Evolutionary conservation across 352 stramenopile species (phyloP), one percentile per base, ranked within the genome.

Genomic region (Pythium oligandrum): DNA sequence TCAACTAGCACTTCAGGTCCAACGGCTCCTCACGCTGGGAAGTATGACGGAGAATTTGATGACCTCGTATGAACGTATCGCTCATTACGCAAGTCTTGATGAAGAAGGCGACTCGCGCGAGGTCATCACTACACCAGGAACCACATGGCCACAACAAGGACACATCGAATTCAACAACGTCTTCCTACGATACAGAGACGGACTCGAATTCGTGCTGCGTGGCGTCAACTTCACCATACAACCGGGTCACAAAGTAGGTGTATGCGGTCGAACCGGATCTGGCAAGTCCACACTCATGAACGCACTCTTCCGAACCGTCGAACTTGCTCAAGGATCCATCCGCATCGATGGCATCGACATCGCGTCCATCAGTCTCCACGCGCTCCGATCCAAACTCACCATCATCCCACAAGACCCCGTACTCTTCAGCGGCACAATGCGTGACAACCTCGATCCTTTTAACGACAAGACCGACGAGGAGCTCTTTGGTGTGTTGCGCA

Each of bases 391-490:
- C 31, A 60, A 61, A 40, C 63, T 80, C 32, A 70, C 71, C 8
- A 80, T 80, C 57, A 80, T 98, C 45, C 94, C 94, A 6, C 63
- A 70, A 44, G 87, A 97, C 55, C 89, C 91, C 34, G 83, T 96
- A 6, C 56, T 97, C 31, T 97, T 97, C 57, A 81, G 66, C 36
- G 90, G 90, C 31, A 86, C 74, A 30, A 65, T 97, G 17, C 72
- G 86, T 9, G 77, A 73, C 32, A 97, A 98, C 68, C 63, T 98
- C 6, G 88, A 98, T 64, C 89, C 90, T n/a, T 93, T 90, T 48
- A 49, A 63, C 31, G 47, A 81, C 37, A 80, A 80, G 59, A 67
- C 48, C 33, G 82, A 92, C 48, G 66, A 63, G 6, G 65, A 63
- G 17, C 48, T 74, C 9, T 70, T 59, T 39, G 37, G n/a, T 4